Evolutionary conservation across 78 protist genomes (phyloP), one percentile per base, ranked within the genome.

Genomic region (Bigelowiella natans): DNA sequence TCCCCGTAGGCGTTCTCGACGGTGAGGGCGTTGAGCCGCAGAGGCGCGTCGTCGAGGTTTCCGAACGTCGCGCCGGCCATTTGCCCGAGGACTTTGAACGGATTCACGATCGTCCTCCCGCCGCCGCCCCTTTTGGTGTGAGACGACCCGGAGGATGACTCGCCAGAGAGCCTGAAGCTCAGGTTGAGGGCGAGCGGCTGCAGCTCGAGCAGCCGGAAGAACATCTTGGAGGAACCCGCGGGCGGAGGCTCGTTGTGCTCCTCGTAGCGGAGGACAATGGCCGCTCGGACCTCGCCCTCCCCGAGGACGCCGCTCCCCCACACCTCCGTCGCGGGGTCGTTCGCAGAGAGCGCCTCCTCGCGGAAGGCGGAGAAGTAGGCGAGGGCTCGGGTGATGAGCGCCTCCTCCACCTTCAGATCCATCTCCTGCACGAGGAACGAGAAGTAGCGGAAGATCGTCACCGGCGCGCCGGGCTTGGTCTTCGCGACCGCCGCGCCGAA

Each of bases 1-100:
- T 38, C 86, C 2, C 86, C 91, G 34, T 83, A 89, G 31, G 86
- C 91, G 63, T 82, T 82, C 2, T 39, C 86, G 1, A 89, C 2
- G 2, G 34, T 31, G 36, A 89, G 37, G 1, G 91, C 38, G 63
- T 73, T 73, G 91, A 89, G 39, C 39, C 86, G 36, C 63, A 89
- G 73, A 26, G 86, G 87, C 87, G 87, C 87, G 18, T 11, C 38
- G 36, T 85, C 87, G 38, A 85, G 7, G 11, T 85, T 37, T 85
- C 87, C 87, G 11, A 85, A 18, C 87, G 18, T 11, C 7, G 87
- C 73, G 34, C 73, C 73, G 18, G 73, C 73, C 34, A 51, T 7
- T 18, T 51, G 7, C 73, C 73, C 73, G 34, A 51, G 18, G 18
- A 18, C 73, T 18, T 18, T 51, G 7, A 51, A 26, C 34, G 73